phyloP scores from a whole-genome alignment of 179 eudicot species.

The Beta macrorhiza region DNA sequence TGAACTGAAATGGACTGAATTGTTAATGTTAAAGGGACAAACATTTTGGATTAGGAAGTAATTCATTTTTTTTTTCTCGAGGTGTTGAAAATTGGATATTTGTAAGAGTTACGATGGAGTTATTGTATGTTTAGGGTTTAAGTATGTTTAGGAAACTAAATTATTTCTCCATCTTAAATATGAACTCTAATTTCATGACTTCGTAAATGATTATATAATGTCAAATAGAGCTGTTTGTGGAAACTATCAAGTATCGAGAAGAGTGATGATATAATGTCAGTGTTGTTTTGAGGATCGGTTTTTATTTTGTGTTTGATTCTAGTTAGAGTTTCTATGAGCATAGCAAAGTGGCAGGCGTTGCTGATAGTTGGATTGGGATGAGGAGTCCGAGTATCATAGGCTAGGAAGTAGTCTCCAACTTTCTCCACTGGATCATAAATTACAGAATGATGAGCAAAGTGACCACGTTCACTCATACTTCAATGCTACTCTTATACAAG shows the following conservation, averaged over 20 bases:
- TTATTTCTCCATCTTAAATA: no score
- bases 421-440: no score
- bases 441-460: neutral
- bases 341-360: neutral
- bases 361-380: neutral
- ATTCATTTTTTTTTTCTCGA: neutral
- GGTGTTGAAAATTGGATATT: neutral
- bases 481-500: neutral
- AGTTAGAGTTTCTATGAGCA: neutral
- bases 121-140: no score
- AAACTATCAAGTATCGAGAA: neutral
- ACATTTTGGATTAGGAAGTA: neutral
- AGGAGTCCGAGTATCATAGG: no score
- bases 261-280: neutral
- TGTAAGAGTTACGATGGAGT: neutral
- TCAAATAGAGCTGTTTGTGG: neutral
- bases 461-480: neutral
- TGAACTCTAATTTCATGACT: no score
- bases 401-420: neutral
- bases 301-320: neutral
- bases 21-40: no score
- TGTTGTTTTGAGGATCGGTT: neutral
- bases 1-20: no score
- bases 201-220: no score
- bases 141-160: no score